phyloP scores from a whole-genome alignment of 78 protist species.

The Chrysochromulina parva region DNA sequence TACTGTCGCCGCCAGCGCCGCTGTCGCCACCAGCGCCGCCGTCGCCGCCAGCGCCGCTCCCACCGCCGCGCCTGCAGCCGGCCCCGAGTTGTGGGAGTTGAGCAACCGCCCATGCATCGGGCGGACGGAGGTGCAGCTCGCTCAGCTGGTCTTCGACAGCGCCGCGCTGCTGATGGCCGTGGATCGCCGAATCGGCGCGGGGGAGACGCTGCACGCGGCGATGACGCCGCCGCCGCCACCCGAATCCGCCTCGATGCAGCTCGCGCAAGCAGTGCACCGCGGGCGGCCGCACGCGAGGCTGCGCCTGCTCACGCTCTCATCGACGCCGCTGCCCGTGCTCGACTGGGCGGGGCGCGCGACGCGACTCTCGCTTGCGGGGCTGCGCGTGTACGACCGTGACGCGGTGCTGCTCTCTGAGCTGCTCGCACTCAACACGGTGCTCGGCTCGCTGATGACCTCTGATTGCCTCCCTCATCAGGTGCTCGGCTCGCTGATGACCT shows the following conservation, averaged over 20 bases:
- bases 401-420: neutral
- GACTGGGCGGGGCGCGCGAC: neutral
- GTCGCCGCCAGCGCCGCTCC: no score
- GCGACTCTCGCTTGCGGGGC: neutral
- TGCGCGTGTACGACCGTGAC: neutral
- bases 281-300: no score
- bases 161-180: neutral
- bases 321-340: neutral
- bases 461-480: no score
- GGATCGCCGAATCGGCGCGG: neutral
- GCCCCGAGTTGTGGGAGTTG: no score
- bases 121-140: neutral
- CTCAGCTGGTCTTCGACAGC: neutral
- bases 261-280: no score
- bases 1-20: no score
- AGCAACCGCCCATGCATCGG: neutral
- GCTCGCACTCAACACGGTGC: neutral
- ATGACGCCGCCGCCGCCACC: neutral
- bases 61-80: no score
- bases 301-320: no score
- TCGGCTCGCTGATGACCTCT: no score
- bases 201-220: neutral
- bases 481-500: no score
- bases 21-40: no score
- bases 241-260: neutral